Evolutionary conservation across 345 rosid genomes (phyloP), one percentile per base, ranked within the genome.

Genomic region (Gynandropsis gynandra): DNA sequence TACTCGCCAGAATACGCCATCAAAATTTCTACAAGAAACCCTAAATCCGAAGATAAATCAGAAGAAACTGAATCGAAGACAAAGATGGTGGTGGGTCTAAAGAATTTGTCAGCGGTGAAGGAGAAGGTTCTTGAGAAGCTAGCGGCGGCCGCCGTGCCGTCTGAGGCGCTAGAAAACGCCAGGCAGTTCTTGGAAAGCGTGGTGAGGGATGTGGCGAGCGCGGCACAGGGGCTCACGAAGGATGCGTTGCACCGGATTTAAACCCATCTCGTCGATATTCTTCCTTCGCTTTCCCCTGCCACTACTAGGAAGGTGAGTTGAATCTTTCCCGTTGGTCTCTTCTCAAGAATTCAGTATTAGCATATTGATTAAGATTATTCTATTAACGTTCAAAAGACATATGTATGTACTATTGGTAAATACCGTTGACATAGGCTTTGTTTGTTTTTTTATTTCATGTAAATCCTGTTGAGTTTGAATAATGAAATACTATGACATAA

Each of bases 181-280:
- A 66, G 59, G 31, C 74, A 52, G 56, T 73, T 73, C 49, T 31
- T 75, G 48, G 80, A 75, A 64, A 62, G 62, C 20, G 61, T 57
- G 45, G 52, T 77, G 8, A 77, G 54, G 35, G 75, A 78, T 52
- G 64, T 72, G 10, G 71, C 71, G 2, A 62, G 64, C 47, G 79
- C 72, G 6, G 76, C 76, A 50, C 80, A 75, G 18, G 75, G 73
- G 15, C 57, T 79, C 35, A 70, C 80, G 42, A 75, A 62, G 61
- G 76, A 75, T 47, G 78, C 78, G 32, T 48, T 78, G 52, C 59
- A 63, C 36, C 62, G 75, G 41, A 70, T 75, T 64, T 75, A 68
- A 68, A 68, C 66, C 11, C 64, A 61, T 44, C 76, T 75, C 17
- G 62, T 69, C 15, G 72, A 40, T 42, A 39, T 70, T 41, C 44